Percentiles rank a stretch among this genome's conserved stretches.
Conservation (phyloP, 2,329 filamentous ascomycete genomes). For the Penicillium vulpinum region DNA sequence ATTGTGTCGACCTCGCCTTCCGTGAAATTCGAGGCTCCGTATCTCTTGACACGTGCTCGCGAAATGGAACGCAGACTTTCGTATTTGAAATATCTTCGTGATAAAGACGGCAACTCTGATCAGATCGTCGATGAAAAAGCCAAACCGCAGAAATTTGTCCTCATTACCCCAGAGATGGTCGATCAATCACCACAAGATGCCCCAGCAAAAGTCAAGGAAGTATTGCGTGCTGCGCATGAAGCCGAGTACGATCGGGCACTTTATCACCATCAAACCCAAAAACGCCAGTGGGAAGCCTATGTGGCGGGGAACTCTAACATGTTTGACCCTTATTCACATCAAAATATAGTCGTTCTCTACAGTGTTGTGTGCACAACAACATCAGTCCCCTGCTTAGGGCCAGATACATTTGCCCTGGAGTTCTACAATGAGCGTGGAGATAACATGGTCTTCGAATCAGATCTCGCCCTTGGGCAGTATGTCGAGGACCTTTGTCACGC, state of each 20-base stretch:
- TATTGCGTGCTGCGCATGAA: conserved; percentile 90
- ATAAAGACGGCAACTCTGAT: conserved; percentile 57
- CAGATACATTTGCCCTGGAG: conserved; percentile 82
- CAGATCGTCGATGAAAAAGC: conserved; percentile 60
- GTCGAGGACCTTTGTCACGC: conserved; percentile 83
- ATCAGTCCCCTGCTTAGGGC: conserved; percentile 89
- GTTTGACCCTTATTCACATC: conserved; percentile 92
- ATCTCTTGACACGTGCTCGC: conserved; percentile 85
- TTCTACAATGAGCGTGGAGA: conserved; percentile 89
- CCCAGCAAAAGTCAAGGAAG: conserved; percentile 84
- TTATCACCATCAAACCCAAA: conserved; percentile 92
- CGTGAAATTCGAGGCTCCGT: conserved; percentile 91
- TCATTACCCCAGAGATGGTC: conserved; percentile 95
- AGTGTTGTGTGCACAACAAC: conserved; percentile 92
- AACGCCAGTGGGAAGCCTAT: conserved; percentile 93
- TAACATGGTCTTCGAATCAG: conserved; percentile 69
- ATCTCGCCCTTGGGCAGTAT: conserved; percentile 92
- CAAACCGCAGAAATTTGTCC: conserved; percentile 73
- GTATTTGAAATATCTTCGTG: conserved; percentile 77
- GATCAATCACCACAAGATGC: conserved; percentile 77
- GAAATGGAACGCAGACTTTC: conserved; percentile 84
- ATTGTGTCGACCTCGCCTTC: conserved; percentile 94
- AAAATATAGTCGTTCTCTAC: conserved; percentile 92
- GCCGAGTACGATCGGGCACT: conserved; percentile 95
- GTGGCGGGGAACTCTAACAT: conserved; percentile 83